Conservation (phyloP, 2,329 filamentous ascomycete species). For the Colletotrichum incanum region DNA sequence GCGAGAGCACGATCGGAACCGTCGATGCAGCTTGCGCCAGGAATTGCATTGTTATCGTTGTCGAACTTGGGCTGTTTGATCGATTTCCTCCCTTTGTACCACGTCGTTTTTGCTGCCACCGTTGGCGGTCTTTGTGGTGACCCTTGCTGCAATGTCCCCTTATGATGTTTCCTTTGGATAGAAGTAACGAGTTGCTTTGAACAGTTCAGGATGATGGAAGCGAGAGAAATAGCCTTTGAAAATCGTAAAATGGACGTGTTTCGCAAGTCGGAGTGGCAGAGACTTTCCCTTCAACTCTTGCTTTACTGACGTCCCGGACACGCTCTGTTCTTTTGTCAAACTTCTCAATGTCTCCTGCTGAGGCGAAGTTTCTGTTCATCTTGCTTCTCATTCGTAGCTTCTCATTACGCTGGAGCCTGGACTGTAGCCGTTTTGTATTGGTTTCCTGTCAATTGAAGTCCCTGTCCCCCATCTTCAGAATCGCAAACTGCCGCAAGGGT, state of each 20-base stretch:
- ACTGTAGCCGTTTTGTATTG: not conserved
- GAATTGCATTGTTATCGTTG: conserved; percentile 25
- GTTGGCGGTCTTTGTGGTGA: conserved; percentile 25
- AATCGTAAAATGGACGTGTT: conserved; percentile 34
- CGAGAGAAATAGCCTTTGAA: not conserved
- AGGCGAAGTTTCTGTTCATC: conserved; percentile 6
- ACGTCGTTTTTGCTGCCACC: not conserved
- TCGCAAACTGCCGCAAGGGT: not conserved
- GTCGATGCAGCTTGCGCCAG: conserved; percentile 21
- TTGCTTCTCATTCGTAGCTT: conserved; percentile 15
- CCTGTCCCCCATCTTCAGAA: not conserved
- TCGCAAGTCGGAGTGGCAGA: conserved; percentile 23
- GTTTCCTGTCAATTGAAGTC: not conserved
- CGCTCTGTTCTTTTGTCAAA: conserved; percentile 18
- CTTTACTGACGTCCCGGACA: not conserved
- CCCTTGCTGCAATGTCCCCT: not conserved
- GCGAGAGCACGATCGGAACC: conserved; percentile 8
- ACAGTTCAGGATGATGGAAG: not conserved
- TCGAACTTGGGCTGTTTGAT: conserved; percentile 17
- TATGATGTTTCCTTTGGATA: not conserved
- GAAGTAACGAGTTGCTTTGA: not conserved
- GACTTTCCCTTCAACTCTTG: conserved; percentile 15
- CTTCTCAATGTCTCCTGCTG: conserved; percentile 3
- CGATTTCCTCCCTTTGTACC: conserved; percentile 18
- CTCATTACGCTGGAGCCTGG: conserved; percentile 2